These are phyloP conservation scores for Flaveria bidentis DNA, from an alignment of 129 eudicot genomes.

Conservation along the genomic window DNA sequence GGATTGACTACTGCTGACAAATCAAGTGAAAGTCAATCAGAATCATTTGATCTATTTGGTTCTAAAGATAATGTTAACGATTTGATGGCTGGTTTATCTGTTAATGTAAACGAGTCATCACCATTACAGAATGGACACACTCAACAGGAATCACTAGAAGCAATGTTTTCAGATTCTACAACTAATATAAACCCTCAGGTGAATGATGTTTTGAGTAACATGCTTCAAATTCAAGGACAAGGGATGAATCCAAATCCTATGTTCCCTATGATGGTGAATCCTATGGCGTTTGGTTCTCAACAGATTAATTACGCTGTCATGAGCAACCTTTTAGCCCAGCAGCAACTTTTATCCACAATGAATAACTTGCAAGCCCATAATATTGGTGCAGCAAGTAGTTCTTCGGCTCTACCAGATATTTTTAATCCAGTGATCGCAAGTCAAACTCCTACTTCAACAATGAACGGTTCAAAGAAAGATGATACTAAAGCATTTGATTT, in stretches of 20 bases:
- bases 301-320: slow-evolving; percentile 63
- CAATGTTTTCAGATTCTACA: slow-evolving; percentile 41
- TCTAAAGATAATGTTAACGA: slow-evolving; percentile 51
- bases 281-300: slow-evolving; percentile 61
- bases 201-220: slow-evolving; percentile 44
- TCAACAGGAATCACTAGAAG: slow-evolving; percentile 10
- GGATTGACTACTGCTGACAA: slow-evolving; percentile 54
- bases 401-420: slow-evolving; percentile 74
- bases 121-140: slow-evolving; percentile 37
- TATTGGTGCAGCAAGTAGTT: slow-evolving; percentile 41
- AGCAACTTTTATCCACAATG: slow-evolving; percentile 77
- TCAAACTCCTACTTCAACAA: slow-evolving; percentile 60
- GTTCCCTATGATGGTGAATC: slow-evolving; percentile 68
- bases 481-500: slow-evolving; percentile 92
- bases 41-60: slow-evolving; percentile 65
- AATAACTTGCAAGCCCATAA: slow-evolving; percentile 59
- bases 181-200: slow-evolving; percentile 38
- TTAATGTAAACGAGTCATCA: slow-evolving; percentile 47
- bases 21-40: slow-evolving; percentile 44
- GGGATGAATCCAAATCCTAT: slow-evolving; percentile 48
- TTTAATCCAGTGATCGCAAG: slow-evolving; percentile 64
- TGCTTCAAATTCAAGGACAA: slow-evolving; percentile 50
- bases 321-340: slow-evolving; percentile 77
- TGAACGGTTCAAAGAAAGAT: slow-evolving; percentile 77
- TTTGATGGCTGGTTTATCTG: slow-evolving; percentile 70